phyloP scores from a whole-genome alignment of 805 yeast species.

The Saturnispora quitensis region DNA sequence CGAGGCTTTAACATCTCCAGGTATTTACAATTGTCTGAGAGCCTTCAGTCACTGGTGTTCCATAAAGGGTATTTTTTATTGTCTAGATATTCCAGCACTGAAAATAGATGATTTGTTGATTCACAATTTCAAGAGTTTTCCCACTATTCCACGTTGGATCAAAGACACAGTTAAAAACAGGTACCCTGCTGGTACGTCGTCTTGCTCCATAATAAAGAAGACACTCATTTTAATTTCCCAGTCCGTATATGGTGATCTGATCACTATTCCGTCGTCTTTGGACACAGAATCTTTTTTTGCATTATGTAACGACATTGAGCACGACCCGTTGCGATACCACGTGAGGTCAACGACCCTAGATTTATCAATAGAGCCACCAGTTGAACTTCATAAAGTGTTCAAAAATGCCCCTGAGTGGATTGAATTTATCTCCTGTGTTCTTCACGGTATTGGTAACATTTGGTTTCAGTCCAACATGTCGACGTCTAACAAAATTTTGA shows the following conservation, averaged over 20 bases:
- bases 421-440: slow-evolving; percentile 15
- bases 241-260: slow-evolving; percentile 29
- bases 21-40: slow-evolving; percentile 38
- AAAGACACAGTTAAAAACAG: slow-evolving; percentile 33
- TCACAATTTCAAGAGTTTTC: slow-evolving; percentile 31
- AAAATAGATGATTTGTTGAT: slow-evolving; percentile 26
- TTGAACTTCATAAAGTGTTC: slow-evolving; percentile 12
- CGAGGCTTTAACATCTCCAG: slow-evolving; percentile 29
- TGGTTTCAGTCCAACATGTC: slow-evolving; percentile 8
- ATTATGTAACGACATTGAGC: slow-evolving; percentile 37
- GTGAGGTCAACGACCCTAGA: slow-evolving; percentile 26
- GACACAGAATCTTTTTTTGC: slow-evolving; percentile 28
- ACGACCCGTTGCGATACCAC: slow-evolving; percentile 40
- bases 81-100: slow-evolving; percentile 32
- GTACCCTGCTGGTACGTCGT: slow-evolving; percentile 47
- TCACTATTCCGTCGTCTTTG: slow-evolving; percentile 29
- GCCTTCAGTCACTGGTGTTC: slow-evolving; percentile 50
- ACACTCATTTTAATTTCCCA: slow-evolving; percentile 30
- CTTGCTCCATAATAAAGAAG: slow-evolving; percentile 34
- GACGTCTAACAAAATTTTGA: slow-evolving; percentile 18
- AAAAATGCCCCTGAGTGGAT: slow-evolving; percentile 12
- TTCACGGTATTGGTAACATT: slow-evolving; percentile 19
- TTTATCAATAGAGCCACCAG: slow-evolving; percentile 15
- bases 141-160: slow-evolving; percentile 33
- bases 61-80: slow-evolving; percentile 37